Conservation (phyloP, 2,329 filamentous ascomycete species). For the Camillea tinctor region DNA sequence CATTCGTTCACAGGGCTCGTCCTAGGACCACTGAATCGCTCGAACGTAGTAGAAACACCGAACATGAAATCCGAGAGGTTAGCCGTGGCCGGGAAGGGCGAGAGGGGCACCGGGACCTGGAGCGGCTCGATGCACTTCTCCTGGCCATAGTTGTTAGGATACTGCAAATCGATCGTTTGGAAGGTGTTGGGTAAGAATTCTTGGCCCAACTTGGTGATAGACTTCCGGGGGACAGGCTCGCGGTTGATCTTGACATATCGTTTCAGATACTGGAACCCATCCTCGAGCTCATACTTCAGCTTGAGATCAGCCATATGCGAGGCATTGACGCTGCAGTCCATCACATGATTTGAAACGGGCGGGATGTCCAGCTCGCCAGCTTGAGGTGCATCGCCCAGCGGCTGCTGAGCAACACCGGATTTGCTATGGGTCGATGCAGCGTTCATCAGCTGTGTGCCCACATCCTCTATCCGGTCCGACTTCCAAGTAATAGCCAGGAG, state of each 20-base stretch:
- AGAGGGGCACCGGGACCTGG: slow-evolving; percentile 50
- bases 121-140: slow-evolving; percentile 50
- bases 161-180: slow-evolving; percentile 47
- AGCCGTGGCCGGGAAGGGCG: slow-evolving; percentile 48
- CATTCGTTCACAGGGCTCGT: slow-evolving; percentile 57
- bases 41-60: slow-evolving; percentile 58
- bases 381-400: slow-evolving; percentile 28
- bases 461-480: slow-evolving; percentile 40
- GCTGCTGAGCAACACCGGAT: slow-evolving; percentile 32
- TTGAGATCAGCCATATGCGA: slow-evolving; percentile 45
- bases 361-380: slow-evolving; percentile 30
- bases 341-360: slow-evolving; percentile 35
- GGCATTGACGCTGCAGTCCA: slow-evolving; percentile 52
- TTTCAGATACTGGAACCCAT: slow-evolving; percentile 55
- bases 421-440: slow-evolving; percentile 36
- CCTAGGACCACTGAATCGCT: slow-evolving; percentile 50
- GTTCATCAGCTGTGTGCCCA: slow-evolving; percentile 42
- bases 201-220: slow-evolving; percentile 50
- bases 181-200: slow-evolving; percentile 47
- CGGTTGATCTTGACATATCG: slow-evolving; percentile 54
- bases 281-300: slow-evolving; percentile 46
- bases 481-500: slow-evolving; percentile 42
- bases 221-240: slow-evolving; percentile 47
- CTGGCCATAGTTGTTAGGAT: slow-evolving; percentile 37
- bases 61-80: slow-evolving; percentile 59